These are phyloP conservation scores for Phytophthora pisi DNA, from an alignment of 352 stramenopile genomes.

Conservation along the genomic window DNA sequence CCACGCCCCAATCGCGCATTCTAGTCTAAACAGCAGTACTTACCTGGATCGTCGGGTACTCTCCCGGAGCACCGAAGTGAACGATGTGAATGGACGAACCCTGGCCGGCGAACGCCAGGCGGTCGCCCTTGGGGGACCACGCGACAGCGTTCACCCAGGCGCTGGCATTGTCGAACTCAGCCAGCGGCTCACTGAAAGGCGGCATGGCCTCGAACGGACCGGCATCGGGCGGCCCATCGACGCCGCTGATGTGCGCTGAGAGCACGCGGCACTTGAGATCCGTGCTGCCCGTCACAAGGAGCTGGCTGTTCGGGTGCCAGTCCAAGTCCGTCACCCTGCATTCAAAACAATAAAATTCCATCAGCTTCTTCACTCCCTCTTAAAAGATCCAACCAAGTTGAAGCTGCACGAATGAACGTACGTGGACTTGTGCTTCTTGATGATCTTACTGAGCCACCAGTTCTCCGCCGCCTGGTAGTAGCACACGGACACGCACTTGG, in stretches of 20 bases:
- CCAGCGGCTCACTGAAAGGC: slow-evolving; percentile 82
- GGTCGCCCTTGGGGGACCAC: slow-evolving; percentile 91
- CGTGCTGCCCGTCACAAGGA: slow-evolving; percentile 91
- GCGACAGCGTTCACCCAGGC: slow-evolving; percentile 93
- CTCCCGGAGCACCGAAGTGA: slow-evolving; percentile 70
- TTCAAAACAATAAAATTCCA: background rate
- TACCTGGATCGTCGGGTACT: slow-evolving; percentile 81
- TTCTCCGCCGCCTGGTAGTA: slow-evolving; percentile 93
- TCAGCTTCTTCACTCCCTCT: background rate
- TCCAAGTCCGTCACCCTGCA: slow-evolving; percentile 84
- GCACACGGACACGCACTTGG: slow-evolving; percentile 94
- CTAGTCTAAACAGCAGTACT: background rate
- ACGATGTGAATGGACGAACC: slow-evolving; percentile 93
- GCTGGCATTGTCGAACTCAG: slow-evolving; percentile 87
- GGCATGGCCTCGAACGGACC: slow-evolving; percentile 78
- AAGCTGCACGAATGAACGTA: slow-evolving; percentile 49
- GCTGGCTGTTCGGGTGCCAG: slow-evolving; percentile 94
- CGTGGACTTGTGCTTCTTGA: slow-evolving; percentile 97
- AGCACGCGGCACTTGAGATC: slow-evolving; percentile 95
- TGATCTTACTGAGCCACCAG: slow-evolving; percentile 97
- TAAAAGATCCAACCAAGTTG: slow-evolving; percentile 1
- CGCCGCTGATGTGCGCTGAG: slow-evolving; percentile 83
- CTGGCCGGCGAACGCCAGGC: slow-evolving; percentile 90
- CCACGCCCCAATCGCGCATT: background rate
- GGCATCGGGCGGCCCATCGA: slow-evolving; percentile 76